Base-by-base conservation (phyloP, 2,329 filamentous ascomycete genomes). In the Penicillium sp. region DNA sequence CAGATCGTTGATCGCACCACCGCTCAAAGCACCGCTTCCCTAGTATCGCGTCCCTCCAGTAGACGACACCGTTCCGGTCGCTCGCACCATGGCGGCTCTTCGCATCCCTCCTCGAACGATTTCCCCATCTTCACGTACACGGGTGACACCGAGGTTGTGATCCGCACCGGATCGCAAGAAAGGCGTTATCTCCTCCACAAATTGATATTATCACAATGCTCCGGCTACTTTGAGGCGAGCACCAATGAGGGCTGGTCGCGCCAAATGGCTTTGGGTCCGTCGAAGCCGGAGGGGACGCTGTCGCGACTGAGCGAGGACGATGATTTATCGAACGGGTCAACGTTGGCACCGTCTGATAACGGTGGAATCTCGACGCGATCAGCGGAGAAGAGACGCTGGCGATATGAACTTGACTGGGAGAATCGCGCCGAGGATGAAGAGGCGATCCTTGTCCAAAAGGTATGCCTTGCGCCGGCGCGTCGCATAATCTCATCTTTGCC, bases 81-180 rank as follows among this genome's bases (percentile, higher is more conserved):
- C 62, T 94, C 91, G 48, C 90, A 94, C 71, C 86, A 89, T 68
- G 91, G 91, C 57, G 88, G 88, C 60, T 79, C 82, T 35, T 84
- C 85, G 19, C 87, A 88, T 69, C 78, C 86, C 25, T 84, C 89
- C 42, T 89, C 90, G 71, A 97, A 97, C 73, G 93, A 97, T 73
- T 97, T 97, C 67, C 93, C 93, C 23, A 80, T 95, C 71, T 97
- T 97, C 76, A 87, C 87, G 50, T 88, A 93, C 68, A 93, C 90
- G 38, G 93, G 93, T 70, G 93, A 97, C 75, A 91, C 97, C 69
- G 93, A 97, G 77, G 92, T 97, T 62, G 71, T 93, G 55, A 84
- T 97, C 68, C 84, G 82, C 70, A 83, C 85, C 15, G 84, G 89
- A 53, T 65, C 85, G 61, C 86, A 87, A 70, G 89, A 94, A 75